phyloP scores from a whole-genome alignment of 2,329 filamentous ascomycete species.

The Juglanconis oblonga region DNA sequence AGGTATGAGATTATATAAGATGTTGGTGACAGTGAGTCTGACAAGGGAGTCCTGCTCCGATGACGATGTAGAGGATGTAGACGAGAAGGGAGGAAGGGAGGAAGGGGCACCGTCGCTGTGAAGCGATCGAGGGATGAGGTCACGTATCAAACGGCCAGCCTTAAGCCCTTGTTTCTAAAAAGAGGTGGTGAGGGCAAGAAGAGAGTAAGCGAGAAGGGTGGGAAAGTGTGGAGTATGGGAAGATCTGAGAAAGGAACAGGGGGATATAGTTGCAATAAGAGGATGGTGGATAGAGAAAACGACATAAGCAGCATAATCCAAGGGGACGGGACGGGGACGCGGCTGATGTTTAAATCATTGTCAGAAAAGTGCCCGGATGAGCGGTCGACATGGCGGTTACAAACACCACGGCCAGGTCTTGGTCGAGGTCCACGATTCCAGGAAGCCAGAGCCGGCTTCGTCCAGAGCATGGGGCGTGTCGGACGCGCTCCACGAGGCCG shows the following conservation, averaged over 20 bases:
- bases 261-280: not conserved
- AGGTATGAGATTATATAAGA: conserved; percentile 13
- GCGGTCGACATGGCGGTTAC: conserved; percentile 16
- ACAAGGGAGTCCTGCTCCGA: conserved; percentile 19
- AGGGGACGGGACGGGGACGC: conserved; percentile 8
- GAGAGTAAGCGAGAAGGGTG: conserved; percentile 5
- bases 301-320: conserved; percentile 9
- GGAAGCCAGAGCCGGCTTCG: conserved; percentile 15
- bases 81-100: not conserved
- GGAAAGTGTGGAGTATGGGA: conserved; percentile 5
- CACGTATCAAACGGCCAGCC: conserved; percentile 19
- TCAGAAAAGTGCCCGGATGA: conserved; percentile 16
- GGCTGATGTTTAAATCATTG: conserved; percentile 19
- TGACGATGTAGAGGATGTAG: not conserved
- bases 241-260: not conserved
- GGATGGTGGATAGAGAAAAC: conserved; percentile 11
- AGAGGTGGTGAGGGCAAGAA: not conserved
- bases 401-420: conserved; percentile 14
- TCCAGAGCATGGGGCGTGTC: conserved; percentile 3
- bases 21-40: conserved; percentile 10
- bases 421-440: conserved; percentile 12
- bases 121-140: conserved; percentile 14
- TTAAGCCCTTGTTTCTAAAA: conserved; percentile 12
- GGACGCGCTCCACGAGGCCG: conserved; percentile 18
- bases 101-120: conserved; percentile 6